Base-by-base conservation (phyloP, 176 grass and related monocot genomes). In the Thalia dealbata region DNA sequence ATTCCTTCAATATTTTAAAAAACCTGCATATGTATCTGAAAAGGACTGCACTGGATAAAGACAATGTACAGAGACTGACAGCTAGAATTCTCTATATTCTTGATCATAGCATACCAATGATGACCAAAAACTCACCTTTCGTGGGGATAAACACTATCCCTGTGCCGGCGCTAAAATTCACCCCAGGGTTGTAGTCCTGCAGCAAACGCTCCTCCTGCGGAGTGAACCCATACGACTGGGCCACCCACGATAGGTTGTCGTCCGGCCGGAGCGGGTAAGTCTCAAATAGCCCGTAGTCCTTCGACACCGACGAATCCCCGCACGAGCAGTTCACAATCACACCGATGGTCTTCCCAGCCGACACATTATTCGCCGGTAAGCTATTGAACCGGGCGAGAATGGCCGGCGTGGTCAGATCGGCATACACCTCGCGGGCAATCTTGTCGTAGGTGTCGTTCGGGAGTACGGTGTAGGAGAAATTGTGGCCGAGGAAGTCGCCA, bases 301-400 rank as follows among this genome's bases (percentile, higher is more conserved):
- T 8, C 23, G 87, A 99, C 8, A 93, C 55, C 0, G 0, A 27
- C 0, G 0, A 3, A 77, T 99, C 69, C 14, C 87, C 95, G 41
- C 95, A 99, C 16, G 90, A 80, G 70, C 95, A 99, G 70, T 99
- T 99, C 74, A 99, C 79, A 15, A 45, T 86, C 76, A 80, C 81
- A 67, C 83, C 86, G 6, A 99, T 27, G 0, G 16, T 73, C 50
- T 0, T 65, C 60, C 38, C 35, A 67, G 4, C 10, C 32, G 85
- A 85, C 76, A 93, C 79, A 52, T 86, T 88, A 75, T 10, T 79
- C 7, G 63, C 0, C 18, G 74, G 66, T 66, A 73, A 99, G 13
- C 3, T 15, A 81, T 99, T 99, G 27, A 78, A 75, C 14, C 16
- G 19, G 11, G 11, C 14, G 7, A 99, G 85, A 81, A 83, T 88